phyloP scores from a whole-genome alignment of 345 rosid genomes.

The Arabis hirsuta region DNA sequence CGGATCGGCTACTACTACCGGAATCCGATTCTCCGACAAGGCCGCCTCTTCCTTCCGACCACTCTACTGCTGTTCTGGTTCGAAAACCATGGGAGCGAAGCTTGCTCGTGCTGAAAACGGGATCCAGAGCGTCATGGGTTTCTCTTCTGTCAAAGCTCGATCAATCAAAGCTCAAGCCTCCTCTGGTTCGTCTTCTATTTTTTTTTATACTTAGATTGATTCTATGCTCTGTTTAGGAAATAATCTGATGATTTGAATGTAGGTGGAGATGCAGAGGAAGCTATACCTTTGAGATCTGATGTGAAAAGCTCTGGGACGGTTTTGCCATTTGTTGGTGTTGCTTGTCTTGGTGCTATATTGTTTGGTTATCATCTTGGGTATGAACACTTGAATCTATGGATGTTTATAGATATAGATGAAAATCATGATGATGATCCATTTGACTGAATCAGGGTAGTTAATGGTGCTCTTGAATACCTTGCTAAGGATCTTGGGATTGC shows the following conservation, averaged over 20 bases:
- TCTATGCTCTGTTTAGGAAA: background rate
- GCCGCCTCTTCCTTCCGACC: conserved; percentile 44
- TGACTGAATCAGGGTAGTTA: conserved; percentile 71
- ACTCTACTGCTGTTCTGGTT: conserved; percentile 41
- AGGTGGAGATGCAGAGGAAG: conserved; percentile 78
- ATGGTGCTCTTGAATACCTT: conserved; percentile 95
- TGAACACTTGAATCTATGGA: conserved; percentile 29
- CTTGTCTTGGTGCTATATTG: conserved; percentile 93
- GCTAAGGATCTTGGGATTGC: conserved; percentile 93
- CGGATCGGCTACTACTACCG: conserved; percentile 36
- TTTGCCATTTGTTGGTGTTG: conserved; percentile 87
- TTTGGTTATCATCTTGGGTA: conserved; percentile 99
- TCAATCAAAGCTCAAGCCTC: conserved; percentile 68
- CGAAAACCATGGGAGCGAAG: conserved; percentile 62
- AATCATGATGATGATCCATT: background rate
- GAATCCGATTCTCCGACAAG: conserved; percentile 40
- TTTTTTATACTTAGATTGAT: background rate
- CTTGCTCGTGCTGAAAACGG: conserved; percentile 57
- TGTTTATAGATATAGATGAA: background rate
- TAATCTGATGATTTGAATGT: background rate
- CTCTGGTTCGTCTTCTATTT: conserved; percentile 60
- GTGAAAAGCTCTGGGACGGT: conserved; percentile 73
- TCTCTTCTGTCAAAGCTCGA: conserved; percentile 58
- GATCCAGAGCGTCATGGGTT: conserved; percentile 46
- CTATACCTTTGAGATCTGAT: conserved; percentile 51